These are phyloP conservation scores for Talaromyces piceae DNA, from an alignment of 2,329 filamentous ascomycete species.

Conservation along the genomic window DNA sequence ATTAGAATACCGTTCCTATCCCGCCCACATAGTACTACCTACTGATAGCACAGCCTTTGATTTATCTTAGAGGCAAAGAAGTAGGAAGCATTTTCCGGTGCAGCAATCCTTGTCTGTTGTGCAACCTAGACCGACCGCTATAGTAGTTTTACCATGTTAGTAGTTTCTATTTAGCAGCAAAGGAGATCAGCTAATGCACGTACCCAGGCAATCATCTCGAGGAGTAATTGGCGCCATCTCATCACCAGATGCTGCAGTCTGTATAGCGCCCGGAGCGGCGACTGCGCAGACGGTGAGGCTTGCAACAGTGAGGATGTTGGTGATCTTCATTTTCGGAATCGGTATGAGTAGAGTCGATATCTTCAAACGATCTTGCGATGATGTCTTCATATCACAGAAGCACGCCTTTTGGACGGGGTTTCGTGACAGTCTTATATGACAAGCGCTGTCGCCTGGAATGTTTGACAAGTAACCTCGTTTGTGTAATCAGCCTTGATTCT, in stretches of 20 bases:
- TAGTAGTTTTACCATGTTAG: background rate
- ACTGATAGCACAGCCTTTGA: background rate
- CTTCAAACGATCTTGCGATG: background rate
- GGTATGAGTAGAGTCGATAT: too few relatives aligned
- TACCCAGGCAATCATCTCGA: background rate
- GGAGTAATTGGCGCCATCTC: background rate
- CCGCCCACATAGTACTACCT: background rate
- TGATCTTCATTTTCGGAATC: background rate
- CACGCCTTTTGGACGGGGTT: background rate
- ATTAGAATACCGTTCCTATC: too few relatives aligned
- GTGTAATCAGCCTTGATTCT: background rate
- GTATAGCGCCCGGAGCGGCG: background rate
- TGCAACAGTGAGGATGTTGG: background rate
- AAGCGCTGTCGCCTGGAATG: background rate
- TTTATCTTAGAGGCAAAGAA: background rate
- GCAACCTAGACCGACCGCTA: background rate
- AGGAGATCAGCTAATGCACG: background rate
- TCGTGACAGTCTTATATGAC: background rate
- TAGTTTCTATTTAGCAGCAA: background rate
- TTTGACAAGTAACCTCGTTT: background rate
- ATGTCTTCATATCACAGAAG: background rate
- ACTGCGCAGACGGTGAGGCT: background rate
- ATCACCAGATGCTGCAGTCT: background rate
- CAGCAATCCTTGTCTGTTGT: background rate
- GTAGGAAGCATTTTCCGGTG: background rate